Evolutionary conservation across 2,329 filamentous ascomycete species (phyloP).

Genomic region (Pseudogymnoascus sp.): DNA sequence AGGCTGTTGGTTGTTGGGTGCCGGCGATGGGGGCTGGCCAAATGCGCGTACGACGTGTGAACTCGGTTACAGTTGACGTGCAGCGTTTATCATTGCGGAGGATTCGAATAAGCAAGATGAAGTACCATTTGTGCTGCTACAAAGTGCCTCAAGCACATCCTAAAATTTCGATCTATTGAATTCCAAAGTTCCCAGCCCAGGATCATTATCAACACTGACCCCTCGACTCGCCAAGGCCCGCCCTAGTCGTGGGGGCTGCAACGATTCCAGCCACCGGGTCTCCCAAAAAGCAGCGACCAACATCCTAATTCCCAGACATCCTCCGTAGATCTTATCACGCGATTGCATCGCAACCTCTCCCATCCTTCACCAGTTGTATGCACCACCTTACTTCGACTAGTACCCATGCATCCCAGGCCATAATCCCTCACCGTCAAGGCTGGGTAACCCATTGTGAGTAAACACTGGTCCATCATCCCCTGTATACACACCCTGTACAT

Average conservation of each 20-base stretch:
- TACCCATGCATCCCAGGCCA: not conserved
- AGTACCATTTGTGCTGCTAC: not conserved
- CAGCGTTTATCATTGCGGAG: not conserved
- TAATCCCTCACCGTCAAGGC: conserved; percentile 1
- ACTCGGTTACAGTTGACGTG: not conserved
- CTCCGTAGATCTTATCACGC: conserved; percentile 1
- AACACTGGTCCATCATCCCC: conserved; percentile 22
- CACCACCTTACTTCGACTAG: not conserved
- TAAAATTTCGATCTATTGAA: conserved; percentile 3
- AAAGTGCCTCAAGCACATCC: not conserved
- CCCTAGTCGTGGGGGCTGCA: not conserved
- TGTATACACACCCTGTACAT: conserved; percentile 24
- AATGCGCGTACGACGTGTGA: not conserved
- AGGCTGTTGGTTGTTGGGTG: conserved; percentile 4
- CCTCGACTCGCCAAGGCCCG: not conserved
- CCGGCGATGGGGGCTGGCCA: not conserved
- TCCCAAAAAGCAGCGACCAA: not conserved
- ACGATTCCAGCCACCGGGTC: not conserved
- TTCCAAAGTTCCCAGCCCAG: not conserved
- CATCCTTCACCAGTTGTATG: not conserved
- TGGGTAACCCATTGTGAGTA: conserved; percentile 14
- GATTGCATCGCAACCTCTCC: not conserved
- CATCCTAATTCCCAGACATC: not conserved
- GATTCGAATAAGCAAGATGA: not conserved
- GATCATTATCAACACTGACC: conserved; percentile 8